A percentile compares a stretch with the other conserved stretches of the same genome.
Evolutionary conservation across 495 filamentous ascomycete genomes (phyloP).

Genomic region (Talaromyces borbonicus): DNA sequence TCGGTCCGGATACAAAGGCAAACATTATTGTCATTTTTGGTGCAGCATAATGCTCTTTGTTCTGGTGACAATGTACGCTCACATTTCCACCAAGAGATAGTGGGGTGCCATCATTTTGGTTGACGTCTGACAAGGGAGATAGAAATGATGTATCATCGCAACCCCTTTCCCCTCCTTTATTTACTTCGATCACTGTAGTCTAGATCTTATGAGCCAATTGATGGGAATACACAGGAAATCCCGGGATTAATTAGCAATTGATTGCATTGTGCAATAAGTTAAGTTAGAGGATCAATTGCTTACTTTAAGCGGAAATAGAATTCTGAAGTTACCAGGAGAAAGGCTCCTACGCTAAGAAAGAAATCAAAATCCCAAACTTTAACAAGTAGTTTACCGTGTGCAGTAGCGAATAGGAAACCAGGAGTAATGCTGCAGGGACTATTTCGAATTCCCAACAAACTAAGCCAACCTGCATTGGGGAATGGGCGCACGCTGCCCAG

Average conservation of each 20-base stretch:
- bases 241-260: too few relatives aligned
- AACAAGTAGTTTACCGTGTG: neutral
- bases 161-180: neutral
- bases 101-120: neutral
- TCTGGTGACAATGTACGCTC: neutral
- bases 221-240: too few relatives aligned
- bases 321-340: too few relatives aligned
- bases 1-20: too few relatives aligned
- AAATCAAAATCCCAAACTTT: neutral
- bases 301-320: too few relatives aligned
- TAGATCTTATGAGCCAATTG: neutral
- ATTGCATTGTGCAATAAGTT: too few relatives aligned
- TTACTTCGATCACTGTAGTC: neutral
- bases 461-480: too few relatives aligned
- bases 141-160: neutral
- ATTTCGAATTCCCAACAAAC: neutral
- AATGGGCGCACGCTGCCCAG: too few relatives aligned
- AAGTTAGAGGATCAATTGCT: too few relatives aligned
- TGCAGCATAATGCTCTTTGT: constrained; percentile 1
- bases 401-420: neutral
- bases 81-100: neutral
- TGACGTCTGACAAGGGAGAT: neutral
- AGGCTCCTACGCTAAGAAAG: too few relatives aligned
- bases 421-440: neutral
- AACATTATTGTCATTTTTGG: too few relatives aligned